A percentile compares a stretch with the other conserved stretches of the same genome.
Conservation (phyloP, 495 filamentous ascomycete genomes). For the Penicillium cinerascens region DNA sequence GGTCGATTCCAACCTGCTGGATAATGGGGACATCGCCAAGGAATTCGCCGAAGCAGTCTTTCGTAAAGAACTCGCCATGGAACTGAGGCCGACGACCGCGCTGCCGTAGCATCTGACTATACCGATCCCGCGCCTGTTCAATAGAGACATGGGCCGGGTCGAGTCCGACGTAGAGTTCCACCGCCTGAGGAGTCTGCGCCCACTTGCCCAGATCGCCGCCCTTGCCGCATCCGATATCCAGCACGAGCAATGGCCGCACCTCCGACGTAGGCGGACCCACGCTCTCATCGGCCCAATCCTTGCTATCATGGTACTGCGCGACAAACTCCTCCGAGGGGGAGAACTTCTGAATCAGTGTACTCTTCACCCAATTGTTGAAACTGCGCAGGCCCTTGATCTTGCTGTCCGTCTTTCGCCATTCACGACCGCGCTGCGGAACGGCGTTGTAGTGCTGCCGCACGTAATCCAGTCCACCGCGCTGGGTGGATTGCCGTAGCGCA, state of each 20-base stretch:
- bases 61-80: constrained; percentile 76
- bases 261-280: constrained; percentile 42
- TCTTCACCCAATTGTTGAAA: constrained; percentile 99
- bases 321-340: constrained; percentile 73
- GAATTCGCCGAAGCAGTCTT: constrained; percentile 85
- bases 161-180: constrained; percentile 86
- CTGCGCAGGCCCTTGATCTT: constrained; percentile 89
- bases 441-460: constrained; percentile 93
- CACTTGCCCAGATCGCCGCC: constrained; percentile 94
- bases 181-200: constrained; percentile 80
- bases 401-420: constrained; percentile 91
- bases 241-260: constrained; percentile 62
- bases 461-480: constrained; percentile 70
- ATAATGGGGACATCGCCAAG: constrained; percentile 75
- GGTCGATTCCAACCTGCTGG: constrained; percentile 79
- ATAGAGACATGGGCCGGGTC: constrained; percentile 92
- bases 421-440: constrained; percentile 80
- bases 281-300: constrained; percentile 50
- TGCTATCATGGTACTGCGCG: constrained; percentile 34
- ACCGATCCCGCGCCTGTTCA: constrained; percentile 82
- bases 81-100: constrained; percentile 63
- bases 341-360: constrained; percentile 93
- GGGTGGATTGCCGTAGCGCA: constrained; percentile 43
- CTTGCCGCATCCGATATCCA: constrained; percentile 96
- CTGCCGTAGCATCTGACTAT: constrained; percentile 62